These are phyloP conservation scores for Kwoniella mangroviensis DNA, from an alignment of 768 basidiomycete species.

Conservation along the genomic window DNA sequence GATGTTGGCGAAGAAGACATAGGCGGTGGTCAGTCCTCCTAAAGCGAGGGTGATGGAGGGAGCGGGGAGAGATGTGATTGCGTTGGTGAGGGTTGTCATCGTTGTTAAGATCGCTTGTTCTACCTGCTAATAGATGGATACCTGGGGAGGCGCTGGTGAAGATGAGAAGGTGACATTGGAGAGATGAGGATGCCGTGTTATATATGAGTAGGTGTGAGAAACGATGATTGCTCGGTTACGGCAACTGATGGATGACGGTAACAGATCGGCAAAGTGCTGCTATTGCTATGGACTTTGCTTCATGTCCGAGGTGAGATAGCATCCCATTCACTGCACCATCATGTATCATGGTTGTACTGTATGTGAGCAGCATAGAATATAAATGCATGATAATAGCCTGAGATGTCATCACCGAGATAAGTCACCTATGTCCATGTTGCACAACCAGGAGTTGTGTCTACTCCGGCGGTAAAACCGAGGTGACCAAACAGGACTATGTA, in stretches of 20 bases:
- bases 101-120: not conserved
- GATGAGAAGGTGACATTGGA: not conserved
- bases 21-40: slow-evolving; percentile 20
- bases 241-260: not conserved
- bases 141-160: not conserved
- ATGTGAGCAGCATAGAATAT: too few relatives aligned
- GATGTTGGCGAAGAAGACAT: slow-evolving; percentile 23
- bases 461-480: too few relatives aligned
- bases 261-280: not conserved
- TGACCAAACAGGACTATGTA: too few relatives aligned
- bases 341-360: too few relatives aligned
- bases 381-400: too few relatives aligned
- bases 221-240: not conserved
- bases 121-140: too few relatives aligned
- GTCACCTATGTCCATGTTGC: too few relatives aligned
- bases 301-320: too few relatives aligned
- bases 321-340: too few relatives aligned
- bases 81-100: slow-evolving; percentile 2
- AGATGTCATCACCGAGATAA: too few relatives aligned
- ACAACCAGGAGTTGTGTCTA: too few relatives aligned
- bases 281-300: too few relatives aligned
- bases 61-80: slow-evolving; percentile 14
- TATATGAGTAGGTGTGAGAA: not conserved
- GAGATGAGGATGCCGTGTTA: not conserved
- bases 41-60: slow-evolving; percentile 27